A percentile compares a stretch with the other conserved stretches of the same genome.
Conservation (phyloP, 116 monocot genomes). For the Papilionanthe hybrid region DNA sequence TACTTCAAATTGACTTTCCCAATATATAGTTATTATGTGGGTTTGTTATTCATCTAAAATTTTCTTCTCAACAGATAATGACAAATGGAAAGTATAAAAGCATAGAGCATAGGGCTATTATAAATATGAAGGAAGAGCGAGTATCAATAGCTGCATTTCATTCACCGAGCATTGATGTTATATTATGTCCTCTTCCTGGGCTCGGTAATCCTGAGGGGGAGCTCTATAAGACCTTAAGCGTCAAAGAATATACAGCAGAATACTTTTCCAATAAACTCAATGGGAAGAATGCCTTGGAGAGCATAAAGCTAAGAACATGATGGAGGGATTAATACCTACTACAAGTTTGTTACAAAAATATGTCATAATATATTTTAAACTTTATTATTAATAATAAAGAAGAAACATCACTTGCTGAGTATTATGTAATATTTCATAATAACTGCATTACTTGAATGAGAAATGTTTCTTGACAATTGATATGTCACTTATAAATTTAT, state of each 20-base stretch:
- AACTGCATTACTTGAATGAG: too few species aligned
- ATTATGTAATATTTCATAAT: too few species aligned
- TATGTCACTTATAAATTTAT: too few species aligned
- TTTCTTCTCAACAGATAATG: neutral
- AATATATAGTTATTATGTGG: too few species aligned
- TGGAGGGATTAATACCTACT: too few species aligned
- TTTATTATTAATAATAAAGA: too few species aligned
- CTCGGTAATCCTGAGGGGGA: neutral
- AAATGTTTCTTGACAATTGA: too few species aligned
- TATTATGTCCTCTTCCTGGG: neutral
- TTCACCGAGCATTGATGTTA: neutral
- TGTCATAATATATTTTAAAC: too few species aligned
- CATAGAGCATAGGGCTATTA: slow-evolving; percentile 1
- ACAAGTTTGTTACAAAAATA: too few species aligned
- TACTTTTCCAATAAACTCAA: slow-evolving; percentile 3
- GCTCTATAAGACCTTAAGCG: neutral
- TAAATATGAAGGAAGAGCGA: neutral
- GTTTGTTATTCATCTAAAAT: too few species aligned
- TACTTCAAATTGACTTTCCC: too few species aligned
- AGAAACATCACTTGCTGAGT: too few species aligned
- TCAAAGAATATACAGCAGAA: neutral
- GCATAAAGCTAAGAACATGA: neutral
- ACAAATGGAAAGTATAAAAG: slow-evolving; percentile 7
- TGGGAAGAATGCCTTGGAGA: slow-evolving; percentile 5
- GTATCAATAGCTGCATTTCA: neutral